Conservation (phyloP, 1,284 basidiomycete genomes). For the Sporisorium reilianum region DNA sequence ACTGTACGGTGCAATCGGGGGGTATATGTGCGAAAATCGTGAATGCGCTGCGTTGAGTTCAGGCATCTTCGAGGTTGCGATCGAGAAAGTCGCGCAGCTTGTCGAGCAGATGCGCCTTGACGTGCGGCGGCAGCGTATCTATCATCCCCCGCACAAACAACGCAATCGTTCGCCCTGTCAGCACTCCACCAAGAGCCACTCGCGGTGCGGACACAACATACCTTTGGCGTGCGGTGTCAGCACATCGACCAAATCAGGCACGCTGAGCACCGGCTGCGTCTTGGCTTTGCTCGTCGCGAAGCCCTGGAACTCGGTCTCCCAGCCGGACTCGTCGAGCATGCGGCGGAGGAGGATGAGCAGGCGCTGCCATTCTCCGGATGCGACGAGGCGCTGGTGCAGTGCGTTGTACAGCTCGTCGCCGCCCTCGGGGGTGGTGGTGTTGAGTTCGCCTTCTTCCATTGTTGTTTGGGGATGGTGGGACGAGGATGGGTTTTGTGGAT, state of each 20-base stretch:
- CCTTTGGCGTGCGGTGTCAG: conserved; percentile 50
- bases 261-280: conserved; percentile 19
- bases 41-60: background rate
- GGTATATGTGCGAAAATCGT: background rate
- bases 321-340: conserved; percentile 55
- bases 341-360: conserved; percentile 38
- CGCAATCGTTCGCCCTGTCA: background rate
- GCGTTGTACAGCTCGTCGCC: conserved; percentile 49
- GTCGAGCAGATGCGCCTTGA: conserved; percentile 40
- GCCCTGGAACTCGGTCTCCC: conserved; percentile 23
- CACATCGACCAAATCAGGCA: conserved; percentile 36
- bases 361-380: conserved; percentile 49
- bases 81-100: conserved; percentile 53
- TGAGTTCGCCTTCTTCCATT: conserved; percentile 51
- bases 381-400: conserved; percentile 52
- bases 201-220: too few relatives aligned
- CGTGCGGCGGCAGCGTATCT: conserved; percentile 51
- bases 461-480: background rate
- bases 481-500: too few relatives aligned
- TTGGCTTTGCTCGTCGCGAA: conserved; percentile 32
- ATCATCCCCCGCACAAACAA: background rate
- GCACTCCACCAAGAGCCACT: too few relatives aligned
- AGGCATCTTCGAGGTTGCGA: conserved; percentile 54
- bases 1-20: background rate
- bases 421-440: background rate